phyloP scores from a whole-genome alignment of 2,329 filamentous ascomycete species.

The Nemania sp. region DNA sequence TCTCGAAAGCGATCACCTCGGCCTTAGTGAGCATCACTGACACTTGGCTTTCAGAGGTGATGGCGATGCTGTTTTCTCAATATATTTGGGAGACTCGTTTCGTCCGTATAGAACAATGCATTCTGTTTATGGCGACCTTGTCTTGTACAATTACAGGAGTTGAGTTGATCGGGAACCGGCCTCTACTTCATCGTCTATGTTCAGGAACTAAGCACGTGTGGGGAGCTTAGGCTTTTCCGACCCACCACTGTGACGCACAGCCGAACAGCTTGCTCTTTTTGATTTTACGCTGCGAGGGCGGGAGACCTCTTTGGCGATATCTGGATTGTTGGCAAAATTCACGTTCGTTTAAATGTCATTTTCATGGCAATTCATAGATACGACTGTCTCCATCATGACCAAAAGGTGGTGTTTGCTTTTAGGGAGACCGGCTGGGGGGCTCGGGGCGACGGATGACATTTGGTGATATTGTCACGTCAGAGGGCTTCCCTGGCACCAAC shows the following conservation, averaged over 20 bases:
- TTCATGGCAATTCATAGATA: conserved; percentile 33
- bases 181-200: conserved; percentile 32
- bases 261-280: conserved; percentile 21
- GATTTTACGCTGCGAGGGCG: conserved; percentile 26
- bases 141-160: conserved; percentile 33
- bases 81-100: not conserved
- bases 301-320: conserved; percentile 34
- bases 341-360: conserved; percentile 29
- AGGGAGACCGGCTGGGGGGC: conserved; percentile 17
- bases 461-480: conserved; percentile 12
- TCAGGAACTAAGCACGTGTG: conserved; percentile 15
- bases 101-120: conserved; percentile 1
- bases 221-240: conserved; percentile 2
- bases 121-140: conserved; percentile 12
- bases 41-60: conserved; percentile 37
- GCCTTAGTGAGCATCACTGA: conserved; percentile 35
- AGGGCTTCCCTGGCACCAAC: conserved; percentile 9
- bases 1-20: conserved; percentile 41
- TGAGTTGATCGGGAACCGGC: conserved; percentile 28
- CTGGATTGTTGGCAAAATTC: conserved; percentile 32
- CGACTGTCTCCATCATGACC: conserved; percentile 27
- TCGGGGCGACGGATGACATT: conserved; percentile 21
- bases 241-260: conserved; percentile 16
- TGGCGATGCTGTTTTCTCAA: conserved; percentile 9
- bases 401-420: conserved; percentile 21